Evolutionary conservation across 441 rosid genomes (phyloP), one percentile per base, ranked within the genome.

Genomic region (Kokia cookei): DNA sequence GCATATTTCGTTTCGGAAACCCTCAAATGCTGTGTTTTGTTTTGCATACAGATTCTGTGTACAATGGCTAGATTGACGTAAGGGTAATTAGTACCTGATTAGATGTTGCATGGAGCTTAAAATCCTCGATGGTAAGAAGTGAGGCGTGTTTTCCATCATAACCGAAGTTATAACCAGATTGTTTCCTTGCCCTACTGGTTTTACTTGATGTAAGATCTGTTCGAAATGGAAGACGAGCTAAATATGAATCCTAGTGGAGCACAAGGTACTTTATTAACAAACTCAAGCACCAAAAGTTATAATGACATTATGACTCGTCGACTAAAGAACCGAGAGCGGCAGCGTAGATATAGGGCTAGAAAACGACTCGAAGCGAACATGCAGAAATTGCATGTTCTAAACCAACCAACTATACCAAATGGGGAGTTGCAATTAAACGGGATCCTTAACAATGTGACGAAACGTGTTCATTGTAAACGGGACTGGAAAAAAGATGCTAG

Each of bases 401-500:
- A 67, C 63, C 78, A 68, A n/a, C 24, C 75, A 57, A 64, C 64
- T 19, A 51, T 43, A 66, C 72, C 65, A 4, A 63, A 78, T 73
- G 69, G 22, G 26, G 74, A 67, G 22, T 55, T 35, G 71, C 79
- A 76, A 73, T 69, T 7, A 37, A 77, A 75, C 51, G 80, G 63
- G 60, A 77, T 72, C 76, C 77, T 73, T 55, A 79, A 78, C 77
- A 78, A 64, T 48, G 69, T 54, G 40, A 63, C 71, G 57, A 45
- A 69, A 58, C 85, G 80, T 73, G 85, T 86, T 69, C 80, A 79
- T 66, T 84, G 88, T 72, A 74, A 79, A 75, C 79, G 92, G 72
- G 83, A 87, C 71, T 91, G 97, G 97, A 91, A 91, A 77, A 87
- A 80, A 51, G 93, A 91, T 74, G 97, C 94, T n/a, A 82, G 96